Evolutionary conservation across 371 early-diverging fungal genomes (phyloP).

Genomic region (Mucor circinelloides): DNA sequence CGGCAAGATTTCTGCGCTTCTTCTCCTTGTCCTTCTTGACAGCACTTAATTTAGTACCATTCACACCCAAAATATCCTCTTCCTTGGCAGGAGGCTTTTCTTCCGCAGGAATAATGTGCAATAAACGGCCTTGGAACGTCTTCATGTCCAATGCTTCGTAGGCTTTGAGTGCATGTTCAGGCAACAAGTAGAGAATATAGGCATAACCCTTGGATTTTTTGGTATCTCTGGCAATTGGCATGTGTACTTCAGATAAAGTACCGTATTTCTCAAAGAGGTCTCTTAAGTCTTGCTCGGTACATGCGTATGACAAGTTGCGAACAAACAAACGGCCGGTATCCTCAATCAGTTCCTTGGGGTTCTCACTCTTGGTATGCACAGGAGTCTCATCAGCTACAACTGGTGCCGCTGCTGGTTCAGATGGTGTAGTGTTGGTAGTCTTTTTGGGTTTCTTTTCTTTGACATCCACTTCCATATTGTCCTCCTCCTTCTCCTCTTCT

Average conservation of each 20-base stretch:
- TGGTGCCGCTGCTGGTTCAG: constrained; percentile 16
- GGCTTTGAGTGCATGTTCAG: constrained; percentile 93
- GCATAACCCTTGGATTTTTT: constrained; percentile 94
- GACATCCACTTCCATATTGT: constrained; percentile 14
- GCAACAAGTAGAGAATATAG: constrained; percentile 83
- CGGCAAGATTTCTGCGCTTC: constrained; percentile 75
- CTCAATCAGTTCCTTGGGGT: constrained; percentile 71
- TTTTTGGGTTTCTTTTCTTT: constrained; percentile 21
- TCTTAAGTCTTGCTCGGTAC: constrained; percentile 86
- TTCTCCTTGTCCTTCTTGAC: constrained; percentile 83
- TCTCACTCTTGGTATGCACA: constrained; percentile 9
- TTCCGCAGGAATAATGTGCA: constrained; percentile 85
- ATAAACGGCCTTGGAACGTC: constrained; percentile 89
- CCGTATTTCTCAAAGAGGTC: constrained; percentile 83
- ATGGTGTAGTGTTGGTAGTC: background rate
- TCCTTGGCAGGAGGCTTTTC: constrained; percentile 77
- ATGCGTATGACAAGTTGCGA: constrained; percentile 88
- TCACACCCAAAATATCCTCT: constrained; percentile 61
- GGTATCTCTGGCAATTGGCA: constrained; percentile 90
- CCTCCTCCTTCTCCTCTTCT: background rate
- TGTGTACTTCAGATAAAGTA: constrained; percentile 89
- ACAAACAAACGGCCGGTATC: constrained; percentile 96
- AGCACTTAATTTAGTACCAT: constrained; percentile 60
- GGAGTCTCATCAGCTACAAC: constrained; percentile 19
- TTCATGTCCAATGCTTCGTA: constrained; percentile 77